Base-by-base conservation (phyloP, 106 monocot genomes). In the Dendrobium nobile region DNA sequence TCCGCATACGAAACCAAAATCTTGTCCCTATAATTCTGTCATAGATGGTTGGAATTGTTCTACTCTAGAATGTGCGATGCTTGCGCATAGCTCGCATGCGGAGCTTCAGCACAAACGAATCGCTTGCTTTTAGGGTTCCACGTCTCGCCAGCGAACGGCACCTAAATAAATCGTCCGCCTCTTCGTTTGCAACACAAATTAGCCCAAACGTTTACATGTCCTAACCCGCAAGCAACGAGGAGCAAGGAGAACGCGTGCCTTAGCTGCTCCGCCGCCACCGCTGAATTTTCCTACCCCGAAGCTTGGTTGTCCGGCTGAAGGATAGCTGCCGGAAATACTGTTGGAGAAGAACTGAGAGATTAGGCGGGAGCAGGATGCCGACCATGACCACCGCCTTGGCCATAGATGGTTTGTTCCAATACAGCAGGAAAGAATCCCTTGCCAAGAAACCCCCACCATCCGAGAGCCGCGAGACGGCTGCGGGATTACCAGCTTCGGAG, bases 331-430 rank as follows among this genome's bases (percentile, higher is more conserved):
- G 28, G 27, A 58, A 13, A 18, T 5, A 4, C 27, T 9, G 33
- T 31, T 8, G 68, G 68, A 31, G 22, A 19, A 20, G 61, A 61
- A 22, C 20, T 7, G 33, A 72, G 37, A 40, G 15, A 40, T 15
- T 13, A 72, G 72, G 40, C 40, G 41, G 72, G 40, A 37, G 15
- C 37, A 40, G 72, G 74, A 75, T 75, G 74, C 74, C 74, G 20
- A 44, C 41, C n/a, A 75, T 75, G 18, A 19, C 44, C 74, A 31
- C 74, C 19, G 74, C 74, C 43, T 43, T 76, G 22, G 27, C 76
- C 4, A 47, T 76, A 48, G 76, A 76, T 1, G 47, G 48, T 24
- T 76, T 47, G 15, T 4, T 76, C 27, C 76, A 47, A 7, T 24
- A 26, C 47, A 47, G 7, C 76, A 47, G n/a, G 27, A 3, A 48